Evolutionary conservation across 2,329 filamentous ascomycete species (phyloP).

Genomic region (Phialophora verrucosa): DNA sequence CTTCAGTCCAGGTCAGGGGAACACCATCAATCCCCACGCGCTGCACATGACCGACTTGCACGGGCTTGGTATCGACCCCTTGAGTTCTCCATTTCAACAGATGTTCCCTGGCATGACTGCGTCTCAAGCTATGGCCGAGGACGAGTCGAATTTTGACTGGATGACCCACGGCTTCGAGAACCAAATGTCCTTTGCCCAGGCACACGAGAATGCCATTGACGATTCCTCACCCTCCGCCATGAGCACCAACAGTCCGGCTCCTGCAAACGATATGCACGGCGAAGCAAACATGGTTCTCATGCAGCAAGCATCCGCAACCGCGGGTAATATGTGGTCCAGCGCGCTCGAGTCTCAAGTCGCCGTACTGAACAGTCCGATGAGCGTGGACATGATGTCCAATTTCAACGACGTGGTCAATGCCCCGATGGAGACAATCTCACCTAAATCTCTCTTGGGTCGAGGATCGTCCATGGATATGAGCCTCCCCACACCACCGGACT

Average conservation of each 20-base stretch:
- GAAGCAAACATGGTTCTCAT: slow-evolving; percentile 63
- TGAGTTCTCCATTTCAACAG: slow-evolving; percentile 50
- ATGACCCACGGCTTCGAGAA: slow-evolving; percentile 75
- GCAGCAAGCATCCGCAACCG: slow-evolving; percentile 49
- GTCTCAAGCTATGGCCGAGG: slow-evolving; percentile 63
- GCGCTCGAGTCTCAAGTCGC: slow-evolving; percentile 72
- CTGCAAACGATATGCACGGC: slow-evolving; percentile 87
- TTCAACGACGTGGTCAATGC: slow-evolving; percentile 75
- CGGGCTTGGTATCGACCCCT: slow-evolving; percentile 49
- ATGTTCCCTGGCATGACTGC: slow-evolving; percentile 61
- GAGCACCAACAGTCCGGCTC: slow-evolving; percentile 90
- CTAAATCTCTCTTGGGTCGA: slow-evolving; percentile 74
- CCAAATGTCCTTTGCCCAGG: slow-evolving; percentile 71
- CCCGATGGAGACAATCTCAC: slow-evolving; percentile 73
- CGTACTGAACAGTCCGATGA: slow-evolving; percentile 69
- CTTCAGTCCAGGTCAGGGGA: slow-evolving; percentile 49
- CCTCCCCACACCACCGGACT: slow-evolving; percentile 79
- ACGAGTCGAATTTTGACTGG: slow-evolving; percentile 85
- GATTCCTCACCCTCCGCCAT: slow-evolving; percentile 95
- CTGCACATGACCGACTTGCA: slow-evolving; percentile 83
- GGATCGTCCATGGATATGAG: slow-evolving; percentile 65
- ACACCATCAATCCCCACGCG: slow-evolving; percentile 68
- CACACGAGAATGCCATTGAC: slow-evolving; percentile 81
- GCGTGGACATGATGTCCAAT: slow-evolving; percentile 74
- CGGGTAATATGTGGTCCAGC: slow-evolving; percentile 70